Percentiles rank a stretch among this genome's conserved stretches.
Evolutionary conservation across 2,329 filamentous ascomycete genomes (phyloP).

Genomic region (Cryoendolithus antarcticus): DNA sequence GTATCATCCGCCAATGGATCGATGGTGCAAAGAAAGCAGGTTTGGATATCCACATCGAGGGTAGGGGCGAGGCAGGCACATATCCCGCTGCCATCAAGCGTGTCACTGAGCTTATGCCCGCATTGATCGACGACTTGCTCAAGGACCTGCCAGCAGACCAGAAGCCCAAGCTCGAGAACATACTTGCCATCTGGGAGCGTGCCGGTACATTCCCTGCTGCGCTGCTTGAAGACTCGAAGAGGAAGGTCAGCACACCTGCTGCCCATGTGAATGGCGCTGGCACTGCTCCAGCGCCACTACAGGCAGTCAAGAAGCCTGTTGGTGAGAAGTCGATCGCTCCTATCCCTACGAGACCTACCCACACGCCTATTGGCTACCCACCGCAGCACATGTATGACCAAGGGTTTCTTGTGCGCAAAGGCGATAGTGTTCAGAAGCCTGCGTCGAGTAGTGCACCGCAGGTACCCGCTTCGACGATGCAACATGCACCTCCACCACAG

Average conservation of each 20-base stretch:
- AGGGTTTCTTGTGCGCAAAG: conserved; percentile 14
- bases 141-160: conserved; percentile 80
- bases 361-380: conserved; percentile 20
- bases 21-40: conserved; percentile 82
- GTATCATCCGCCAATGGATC: conserved; percentile 97
- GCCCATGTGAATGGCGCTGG: conserved; percentile 9
- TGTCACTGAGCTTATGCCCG: conserved; percentile 88
- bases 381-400: conserved; percentile 20
- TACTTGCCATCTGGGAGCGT: conserved; percentile 97
- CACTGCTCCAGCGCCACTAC: conserved; percentile 4
- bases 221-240: conserved; percentile 73
- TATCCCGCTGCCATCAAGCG: conserved; percentile 90
- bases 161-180: conserved; percentile 95
- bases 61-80: conserved; percentile 74
- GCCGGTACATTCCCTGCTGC: conserved; percentile 75
- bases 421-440: conserved; percentile 2
- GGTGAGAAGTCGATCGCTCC: conserved; percentile 20
- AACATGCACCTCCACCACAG: conserved; percentile 7
- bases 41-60: conserved; percentile 52
- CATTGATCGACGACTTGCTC: conserved; percentile 91
- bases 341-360: conserved; percentile 16
- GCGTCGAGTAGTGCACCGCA: conserved; percentile 4
- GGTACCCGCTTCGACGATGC: conserved; percentile 8
- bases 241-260: conserved; percentile 33
- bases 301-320: conserved; percentile 8